Evolutionary conservation across 495 filamentous ascomycete species (phyloP), one percentile per base, ranked within the genome.

Genomic region (Penicillium paradoxum): DNA sequence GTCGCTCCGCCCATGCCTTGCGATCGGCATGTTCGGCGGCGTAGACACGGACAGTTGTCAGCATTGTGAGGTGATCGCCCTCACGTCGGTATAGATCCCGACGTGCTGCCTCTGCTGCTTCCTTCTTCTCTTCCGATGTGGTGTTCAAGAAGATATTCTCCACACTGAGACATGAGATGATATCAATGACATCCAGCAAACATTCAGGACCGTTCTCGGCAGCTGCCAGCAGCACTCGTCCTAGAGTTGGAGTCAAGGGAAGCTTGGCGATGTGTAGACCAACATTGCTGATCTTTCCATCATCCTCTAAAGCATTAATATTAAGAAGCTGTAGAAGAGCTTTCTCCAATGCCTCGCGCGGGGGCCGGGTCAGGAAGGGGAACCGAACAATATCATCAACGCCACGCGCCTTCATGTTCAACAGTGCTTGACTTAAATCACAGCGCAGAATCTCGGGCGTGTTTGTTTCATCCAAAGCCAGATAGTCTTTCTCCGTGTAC

Each of bases 401-500:
- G 0, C 92, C 93, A 30, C 91, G 78, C 8, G 95, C 92, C 64
- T 96, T 97, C 85, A 99, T 92, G 1, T 85, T 95, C 14, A 99
- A 73, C n/a, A 97, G 71, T 2, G 91, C 86, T 44, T 88, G 83
- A 19, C 89, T 80, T 2, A 97, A 73, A 65, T 99, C 95, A 51
- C 87, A 91, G 24, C 95, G 81, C 9, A 97, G 74, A 10, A 99
- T 97, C 65, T 97, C 95, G 0, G 95, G 93, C 0, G 82, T 79
- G 37, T 89, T 90, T 2, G 82, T 78, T 37, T 87, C 79, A n/a
- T 86, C 79, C 1, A 99, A 68, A 0, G 67, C 67, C 7, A 80
- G 61, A 69, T 90, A 97, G 5, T 86, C 83, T 19, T 83, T 75
- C 51, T 95, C 86, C 0, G 95, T 96, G 63, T 95, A 99, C 14